Base-by-base conservation (phyloP, 2,329 filamentous ascomycete genomes). In the Talaromyces pinophilus region DNA sequence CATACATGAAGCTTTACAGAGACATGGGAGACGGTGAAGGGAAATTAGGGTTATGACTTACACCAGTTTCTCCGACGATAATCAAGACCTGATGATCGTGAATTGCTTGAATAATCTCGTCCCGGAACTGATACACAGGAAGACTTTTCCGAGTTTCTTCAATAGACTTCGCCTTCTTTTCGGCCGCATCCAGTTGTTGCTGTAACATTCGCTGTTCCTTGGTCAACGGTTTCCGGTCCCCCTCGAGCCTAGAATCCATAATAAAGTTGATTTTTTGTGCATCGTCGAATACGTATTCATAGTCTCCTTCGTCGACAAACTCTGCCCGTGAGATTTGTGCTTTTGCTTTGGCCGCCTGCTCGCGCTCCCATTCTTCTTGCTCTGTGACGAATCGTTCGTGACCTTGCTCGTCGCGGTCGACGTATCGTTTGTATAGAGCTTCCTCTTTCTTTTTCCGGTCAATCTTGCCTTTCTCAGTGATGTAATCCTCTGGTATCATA, bases 311-410 rank as follows among this genome's bases (percentile, higher is more conserved):
- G 62, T 93, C 89, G 15, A 91, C 88, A 42, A 89, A 85, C 74
- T 96, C 92, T 0, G 88, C 82, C 63, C 88, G 87, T 70, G 87
- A 85, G 67, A 96, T 92, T 76, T 97, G 93, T 0, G 92, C 89
- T 76, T 94, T 95, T 5, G 92, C 93, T 77, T 96, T 96, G 65
- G 89, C 85, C 0, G 90, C 86, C 79, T 98, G 94, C 75, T 98
- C 94, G 66, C 88, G 83, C 76, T 99, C 95, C 94, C 94, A 99
- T 74, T 97, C 92, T 69, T 99, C 93, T 69, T 97, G 91, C 76
- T 99, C 95, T 0, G 93, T 97, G 66, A 97, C 87, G 72, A 92
- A 96, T 72, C 90, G 90, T 76, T 97, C 94, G 70, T 95, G 89
- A 4, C 93, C 93, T 72, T 90, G 90, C 72, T 96, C 92, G 72